Evolutionary conservation across 176 grass and related monocot species (phyloP).

Genomic region (Musa schizocarpa): DNA sequence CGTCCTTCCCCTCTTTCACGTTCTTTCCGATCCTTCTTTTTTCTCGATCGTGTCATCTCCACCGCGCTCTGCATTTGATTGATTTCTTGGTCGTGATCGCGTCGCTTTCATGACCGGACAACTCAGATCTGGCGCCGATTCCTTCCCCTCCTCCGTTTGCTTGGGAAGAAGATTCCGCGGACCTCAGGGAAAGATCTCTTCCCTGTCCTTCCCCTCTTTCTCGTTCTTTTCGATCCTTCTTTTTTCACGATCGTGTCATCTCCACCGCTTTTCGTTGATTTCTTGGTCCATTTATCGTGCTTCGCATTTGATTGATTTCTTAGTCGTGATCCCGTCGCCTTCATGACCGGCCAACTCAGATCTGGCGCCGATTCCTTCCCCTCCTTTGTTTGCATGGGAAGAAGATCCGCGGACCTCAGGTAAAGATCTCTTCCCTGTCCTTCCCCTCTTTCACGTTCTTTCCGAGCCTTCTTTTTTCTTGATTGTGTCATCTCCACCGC

Average conservation of each 20-base stretch:
- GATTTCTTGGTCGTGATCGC: no score
- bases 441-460: not conserved
- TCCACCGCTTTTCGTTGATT: no score
- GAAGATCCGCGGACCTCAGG: not conserved
- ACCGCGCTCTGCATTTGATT: no score
- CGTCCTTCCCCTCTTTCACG: no score
- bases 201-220: not conserved
- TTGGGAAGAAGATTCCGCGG: not conserved
- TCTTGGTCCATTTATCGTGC: no score
- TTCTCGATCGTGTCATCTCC: no score
- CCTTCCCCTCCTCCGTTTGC: slow-evolving; percentile 20
- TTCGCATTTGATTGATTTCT: no score
- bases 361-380: not conserved
- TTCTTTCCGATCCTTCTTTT: no score
- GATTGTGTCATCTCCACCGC: not conserved
- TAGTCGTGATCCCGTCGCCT: no score
- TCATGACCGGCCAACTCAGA: no score
- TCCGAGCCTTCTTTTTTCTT: not conserved
- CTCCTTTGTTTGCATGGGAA: slow-evolving; percentile 6
- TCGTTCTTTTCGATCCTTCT: not conserved
- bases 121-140: not conserved
- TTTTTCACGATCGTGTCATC: not conserved
- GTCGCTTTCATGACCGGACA: no score
- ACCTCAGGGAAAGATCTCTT: not conserved
- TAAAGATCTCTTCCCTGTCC: not conserved